Percentiles rank a stretch among this genome's conserved stretches.
Conservation (phyloP, 23 red algal genomes). For the Porphyridium purpureum region DNA sequence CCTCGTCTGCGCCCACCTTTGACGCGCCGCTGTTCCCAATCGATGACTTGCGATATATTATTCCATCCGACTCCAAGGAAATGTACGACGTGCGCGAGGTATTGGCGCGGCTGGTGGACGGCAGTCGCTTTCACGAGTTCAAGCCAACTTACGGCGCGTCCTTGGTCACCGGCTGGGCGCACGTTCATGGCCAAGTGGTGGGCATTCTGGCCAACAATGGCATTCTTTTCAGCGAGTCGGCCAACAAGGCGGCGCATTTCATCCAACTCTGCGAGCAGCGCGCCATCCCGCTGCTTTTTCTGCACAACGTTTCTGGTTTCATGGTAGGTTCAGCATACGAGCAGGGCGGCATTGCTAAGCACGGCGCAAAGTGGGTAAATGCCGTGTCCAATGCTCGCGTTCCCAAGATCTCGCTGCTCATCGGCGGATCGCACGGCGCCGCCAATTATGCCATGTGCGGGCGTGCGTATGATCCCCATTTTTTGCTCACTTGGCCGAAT, state of each 20-base stretch:
- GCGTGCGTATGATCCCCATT: slow-evolving; percentile 17
- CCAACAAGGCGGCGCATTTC: slow-evolving; percentile 39
- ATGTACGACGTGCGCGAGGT: slow-evolving; percentile 18
- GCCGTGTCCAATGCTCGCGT: slow-evolving; percentile 22
- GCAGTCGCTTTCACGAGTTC: slow-evolving; percentile 15
- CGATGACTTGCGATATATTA: not conserved
- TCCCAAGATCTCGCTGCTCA: slow-evolving; percentile 30
- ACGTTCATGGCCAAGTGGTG: slow-evolving; percentile 13
- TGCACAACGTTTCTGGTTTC: slow-evolving; percentile 41
- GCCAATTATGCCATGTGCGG: slow-evolving; percentile 44
- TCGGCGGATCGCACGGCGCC: slow-evolving; percentile 20
- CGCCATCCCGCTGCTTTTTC: slow-evolving; percentile 19
- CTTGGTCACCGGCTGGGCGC: slow-evolving; percentile 18
- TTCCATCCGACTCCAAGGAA: slow-evolving; percentile 4
- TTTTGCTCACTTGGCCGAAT: slow-evolving; percentile 42
- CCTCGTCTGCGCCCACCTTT: not conserved
- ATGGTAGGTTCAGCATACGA: slow-evolving; percentile 25
- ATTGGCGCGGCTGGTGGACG: slow-evolving; percentile 27
- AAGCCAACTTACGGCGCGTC: slow-evolving; percentile 24
- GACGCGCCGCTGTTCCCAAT: slow-evolving; percentile 1
- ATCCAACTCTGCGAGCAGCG: slow-evolving; percentile 32
- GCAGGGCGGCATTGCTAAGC: slow-evolving; percentile 26
- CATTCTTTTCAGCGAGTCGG: slow-evolving; percentile 19
- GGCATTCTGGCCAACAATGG: slow-evolving; percentile 40
- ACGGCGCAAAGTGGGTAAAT: slow-evolving; percentile 55